These are phyloP conservation scores for Lecanicillium sp. DNA, from an alignment of 2,329 filamentous ascomycete species.

Conservation along the genomic window DNA sequence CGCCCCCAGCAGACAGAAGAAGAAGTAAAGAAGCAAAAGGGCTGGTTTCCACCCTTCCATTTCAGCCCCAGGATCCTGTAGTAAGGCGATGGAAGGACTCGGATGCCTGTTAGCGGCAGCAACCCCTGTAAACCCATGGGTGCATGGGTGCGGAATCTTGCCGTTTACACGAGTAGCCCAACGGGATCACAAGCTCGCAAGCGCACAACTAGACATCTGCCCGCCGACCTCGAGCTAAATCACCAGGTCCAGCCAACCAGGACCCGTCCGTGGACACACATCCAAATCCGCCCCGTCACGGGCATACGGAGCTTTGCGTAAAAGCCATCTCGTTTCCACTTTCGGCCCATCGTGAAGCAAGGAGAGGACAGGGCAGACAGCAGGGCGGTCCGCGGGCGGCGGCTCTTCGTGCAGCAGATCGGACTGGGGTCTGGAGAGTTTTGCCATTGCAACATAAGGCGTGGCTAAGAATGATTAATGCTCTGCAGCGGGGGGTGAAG, in stretches of 20 bases:
- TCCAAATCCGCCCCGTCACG: no score
- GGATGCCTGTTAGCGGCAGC: neutral
- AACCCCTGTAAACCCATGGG: neutral
- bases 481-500: conserved; percentile 3
- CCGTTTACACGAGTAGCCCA: conserved; percentile 10
- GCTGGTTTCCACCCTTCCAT: neutral
- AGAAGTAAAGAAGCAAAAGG: neutral
- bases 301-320: neutral
- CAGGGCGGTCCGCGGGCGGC: conserved; percentile 6
- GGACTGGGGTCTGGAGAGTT: neutral
- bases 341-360: conserved; percentile 5
- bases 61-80: neutral
- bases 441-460: neutral
- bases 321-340: conserved; percentile 2
- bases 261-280: neutral
- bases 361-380: neutral
- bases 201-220: neutral
- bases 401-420: neutral
- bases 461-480: neutral
- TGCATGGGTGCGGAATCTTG: conserved; percentile 8
- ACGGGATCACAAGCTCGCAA: neutral
- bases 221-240: neutral
- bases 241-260: conserved; percentile 7
- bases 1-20: neutral
- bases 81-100: neutral